Percentiles rank a stretch among this genome's conserved stretches.
phyloP scores from a whole-genome alignment of 805 yeast genomes.

The Zygosaccharomyces pseudorouxii region DNA sequence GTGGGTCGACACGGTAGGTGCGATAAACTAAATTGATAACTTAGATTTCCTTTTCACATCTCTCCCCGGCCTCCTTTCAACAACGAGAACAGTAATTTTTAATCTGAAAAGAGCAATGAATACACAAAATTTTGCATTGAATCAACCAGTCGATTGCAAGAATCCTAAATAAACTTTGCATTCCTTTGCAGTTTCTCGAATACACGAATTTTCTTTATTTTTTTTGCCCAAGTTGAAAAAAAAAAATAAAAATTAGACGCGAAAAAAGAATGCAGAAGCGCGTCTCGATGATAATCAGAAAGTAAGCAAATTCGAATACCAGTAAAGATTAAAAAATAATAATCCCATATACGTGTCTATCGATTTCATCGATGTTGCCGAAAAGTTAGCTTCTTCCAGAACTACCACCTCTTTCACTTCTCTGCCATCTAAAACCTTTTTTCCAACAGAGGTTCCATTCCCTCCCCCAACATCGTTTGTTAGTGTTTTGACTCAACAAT shows the following conservation, averaged over 20 bases:
- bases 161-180: background rate
- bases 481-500: background rate
- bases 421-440: constrained; percentile 1
- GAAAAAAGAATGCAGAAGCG: constrained; percentile 1
- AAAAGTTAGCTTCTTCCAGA: background rate
- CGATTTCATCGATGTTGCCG: background rate
- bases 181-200: background rate
- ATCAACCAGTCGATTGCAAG: background rate
- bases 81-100: background rate
- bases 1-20: too few relatives aligned
- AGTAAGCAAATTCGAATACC: background rate
- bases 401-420: background rate
- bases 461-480: background rate
- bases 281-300: background rate
- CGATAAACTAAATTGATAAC: too few relatives aligned
- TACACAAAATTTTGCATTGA: background rate
- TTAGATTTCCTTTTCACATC: too few relatives aligned
- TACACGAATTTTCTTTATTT: constrained; percentile 1
- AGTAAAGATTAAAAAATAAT: background rate
- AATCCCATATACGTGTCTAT: background rate
- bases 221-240: constrained; percentile 1
- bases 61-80: background rate
- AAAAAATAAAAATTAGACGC: constrained; percentile 1
- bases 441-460: background rate
- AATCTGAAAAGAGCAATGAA: background rate